These are phyloP conservation scores for Tilletia indica DNA, from an alignment of 1,284 basidiomycete species.

Conservation along the genomic window DNA sequence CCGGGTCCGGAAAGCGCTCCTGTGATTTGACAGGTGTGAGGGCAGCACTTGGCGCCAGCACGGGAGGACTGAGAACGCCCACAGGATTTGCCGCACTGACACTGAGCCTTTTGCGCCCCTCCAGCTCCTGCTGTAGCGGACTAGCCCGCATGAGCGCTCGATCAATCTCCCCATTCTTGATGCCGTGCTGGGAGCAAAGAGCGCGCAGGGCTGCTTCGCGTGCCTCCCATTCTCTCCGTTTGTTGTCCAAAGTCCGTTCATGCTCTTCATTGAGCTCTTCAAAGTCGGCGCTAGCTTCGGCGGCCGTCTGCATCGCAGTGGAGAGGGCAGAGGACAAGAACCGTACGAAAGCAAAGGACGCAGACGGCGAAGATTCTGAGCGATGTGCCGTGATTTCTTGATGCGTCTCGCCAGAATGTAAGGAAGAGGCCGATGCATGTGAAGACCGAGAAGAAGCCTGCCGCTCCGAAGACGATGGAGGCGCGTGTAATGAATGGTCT, in stretches of 20 bases:
- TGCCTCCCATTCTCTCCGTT: conserved; percentile 31
- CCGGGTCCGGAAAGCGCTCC: conserved; percentile 10
- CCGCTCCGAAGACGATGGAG: background rate
- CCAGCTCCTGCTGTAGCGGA: conserved; percentile 15
- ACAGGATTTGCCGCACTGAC: background rate
- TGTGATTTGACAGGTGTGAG: conserved; percentile 21
- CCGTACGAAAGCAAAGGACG: background rate
- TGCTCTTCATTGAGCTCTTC: conserved; percentile 1
- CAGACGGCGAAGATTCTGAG: background rate
- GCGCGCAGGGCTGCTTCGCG: conserved; percentile 32
- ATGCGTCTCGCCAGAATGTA: background rate
- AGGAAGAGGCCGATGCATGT: background rate
- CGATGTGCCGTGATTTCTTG: background rate
- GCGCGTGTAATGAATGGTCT: background rate
- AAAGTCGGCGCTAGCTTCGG: background rate
- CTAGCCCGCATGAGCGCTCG: conserved; percentile 33
- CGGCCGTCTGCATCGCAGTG: conserved; percentile 11
- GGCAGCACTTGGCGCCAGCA: background rate
- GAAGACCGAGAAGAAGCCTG: background rate
- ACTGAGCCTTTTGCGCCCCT: background rate
- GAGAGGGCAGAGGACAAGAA: conserved; percentile 17
- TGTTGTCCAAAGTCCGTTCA: conserved; percentile 2
- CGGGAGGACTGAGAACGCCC: background rate
- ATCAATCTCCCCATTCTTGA: conserved; percentile 39
- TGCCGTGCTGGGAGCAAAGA: conserved; percentile 37